Evolutionary conservation across 1,139 yeast species (phyloP), one percentile per base, ranked within the genome.

Genomic region (Saccharomycopsis hybrid): DNA sequence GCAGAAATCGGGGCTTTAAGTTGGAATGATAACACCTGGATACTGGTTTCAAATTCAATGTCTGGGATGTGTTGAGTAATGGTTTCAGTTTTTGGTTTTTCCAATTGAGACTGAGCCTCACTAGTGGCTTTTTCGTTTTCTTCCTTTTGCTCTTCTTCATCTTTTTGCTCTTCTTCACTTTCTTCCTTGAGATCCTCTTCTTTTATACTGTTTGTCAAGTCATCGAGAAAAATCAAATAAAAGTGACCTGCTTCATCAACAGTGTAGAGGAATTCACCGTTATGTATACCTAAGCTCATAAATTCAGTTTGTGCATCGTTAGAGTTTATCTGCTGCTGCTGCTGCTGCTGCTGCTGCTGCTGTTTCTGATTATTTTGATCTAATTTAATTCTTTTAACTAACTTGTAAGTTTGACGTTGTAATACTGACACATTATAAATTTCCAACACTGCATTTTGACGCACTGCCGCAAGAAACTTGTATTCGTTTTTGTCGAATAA

Each of bases 221-320:
- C 55, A n/a, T 50, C 41, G 9, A 45, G 18, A 11, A 39, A 41
- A 4, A 81, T 63, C 11, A 80, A 56, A 49, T 72, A 74, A 1
- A 81, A 62, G 41, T 65, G 68, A 28, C 86, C 81, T 4, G 78
- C 70, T 55, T 73, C 77, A 1, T 77, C 67, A 32, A 68, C 72
- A 2, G 67, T 62, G 38, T 69, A 60, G 4, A 67, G 57, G 13
- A 54, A 50, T 27, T 61, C 56, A 13, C 57, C 56, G 9, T 55
- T 48, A 32, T 59, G 55, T 32, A 59, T 18, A 24, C 47, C 48
- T 33, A 65, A 54, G 4, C 62, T 44, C 25, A 64, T 53, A 52
- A 64, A 63, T 25, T 13, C 47, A 29, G 46, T 46, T 42, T 33
- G n/a, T n/a, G n/a, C n/a, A n/a, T n/a, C n/a, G n/a, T n/a, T n/a